Evolutionary conservation across 2,329 filamentous ascomycete species (phyloP).

Genomic region (Pezicula carpinea): DNA sequence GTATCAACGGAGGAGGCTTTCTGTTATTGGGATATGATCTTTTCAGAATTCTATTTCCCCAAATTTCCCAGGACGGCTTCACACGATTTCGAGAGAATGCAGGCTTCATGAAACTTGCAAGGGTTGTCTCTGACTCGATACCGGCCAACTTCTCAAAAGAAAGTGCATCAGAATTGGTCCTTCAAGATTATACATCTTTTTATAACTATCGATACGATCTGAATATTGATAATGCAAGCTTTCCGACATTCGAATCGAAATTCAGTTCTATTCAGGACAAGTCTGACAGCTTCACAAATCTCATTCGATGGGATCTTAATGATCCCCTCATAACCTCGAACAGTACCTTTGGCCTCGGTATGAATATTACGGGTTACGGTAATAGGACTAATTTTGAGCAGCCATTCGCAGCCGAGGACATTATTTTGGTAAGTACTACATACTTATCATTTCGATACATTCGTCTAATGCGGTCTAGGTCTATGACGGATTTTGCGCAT

Average conservation of each 20-base stretch:
- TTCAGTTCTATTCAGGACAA: conserved; percentile 6
- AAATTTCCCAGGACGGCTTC: conserved; percentile 9
- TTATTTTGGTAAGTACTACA: conserved; percentile 32
- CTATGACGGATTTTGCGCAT: conserved; percentile 51
- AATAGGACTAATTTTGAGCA: conserved; percentile 14
- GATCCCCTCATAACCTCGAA: conserved; percentile 8
- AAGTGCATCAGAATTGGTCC: conserved; percentile 10
- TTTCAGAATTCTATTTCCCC: conserved; percentile 35
- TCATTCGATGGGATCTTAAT: conserved; percentile 7
- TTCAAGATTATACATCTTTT: conserved; percentile 2
- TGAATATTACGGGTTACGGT: conserved; percentile 24
- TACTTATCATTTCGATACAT: too few species aligned
- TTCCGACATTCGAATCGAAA: conserved; percentile 6
- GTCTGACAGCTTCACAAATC: conserved; percentile 6
- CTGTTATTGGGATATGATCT: conserved; percentile 39
- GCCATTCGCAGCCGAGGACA: conserved; percentile 34
- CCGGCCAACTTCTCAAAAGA: conserved; percentile 12
- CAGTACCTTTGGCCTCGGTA: conserved; percentile 8
- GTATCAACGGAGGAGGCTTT: conserved; percentile 50
- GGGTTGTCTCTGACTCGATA: background rate
- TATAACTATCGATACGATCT: conserved; percentile 7
- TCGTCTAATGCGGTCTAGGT: conserved; percentile 17
- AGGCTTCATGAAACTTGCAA: conserved; percentile 1
- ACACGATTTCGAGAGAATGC: conserved; percentile 9
- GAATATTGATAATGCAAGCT: conserved; percentile 5